phyloP scores from a whole-genome alignment of 2,329 filamentous ascomycete species.

The Leptographium flavum region DNA sequence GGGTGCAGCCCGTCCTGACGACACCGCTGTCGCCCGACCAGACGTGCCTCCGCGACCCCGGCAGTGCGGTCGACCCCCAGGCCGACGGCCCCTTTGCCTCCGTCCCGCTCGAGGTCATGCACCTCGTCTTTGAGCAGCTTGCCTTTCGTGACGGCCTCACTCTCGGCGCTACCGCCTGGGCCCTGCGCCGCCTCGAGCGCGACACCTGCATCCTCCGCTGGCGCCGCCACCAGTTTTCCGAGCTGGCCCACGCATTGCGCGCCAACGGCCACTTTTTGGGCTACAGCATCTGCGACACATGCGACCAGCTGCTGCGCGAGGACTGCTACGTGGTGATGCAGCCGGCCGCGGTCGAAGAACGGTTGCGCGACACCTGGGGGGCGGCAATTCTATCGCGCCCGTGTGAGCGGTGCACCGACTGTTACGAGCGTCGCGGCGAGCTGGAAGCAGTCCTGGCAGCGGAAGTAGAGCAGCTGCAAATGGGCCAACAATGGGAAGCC shows the following conservation, averaged over 20 bases:
- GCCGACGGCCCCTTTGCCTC: background rate
- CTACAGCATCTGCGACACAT: background rate
- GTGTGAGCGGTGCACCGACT: background rate
- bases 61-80: too few species aligned
- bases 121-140: too few species aligned
- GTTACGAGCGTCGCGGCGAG: background rate
- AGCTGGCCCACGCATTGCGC: background rate
- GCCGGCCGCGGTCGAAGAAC: background rate
- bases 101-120: background rate
- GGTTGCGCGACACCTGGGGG: background rate
- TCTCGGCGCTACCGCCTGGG: background rate
- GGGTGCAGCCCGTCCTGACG: background rate
- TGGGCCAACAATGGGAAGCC: too few species aligned
- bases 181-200: background rate
- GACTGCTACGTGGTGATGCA: background rate
- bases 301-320: background rate
- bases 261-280: background rate
- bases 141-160: background rate
- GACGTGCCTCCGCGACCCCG: background rate
- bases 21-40: background rate
- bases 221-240: background rate
- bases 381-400: background rate
- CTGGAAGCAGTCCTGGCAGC: background rate
- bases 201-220: background rate
- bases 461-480: too few species aligned